Evolutionary conservation across 164 flowering plant species (phyloP).

Genomic region (Sextonia rubra): DNA sequence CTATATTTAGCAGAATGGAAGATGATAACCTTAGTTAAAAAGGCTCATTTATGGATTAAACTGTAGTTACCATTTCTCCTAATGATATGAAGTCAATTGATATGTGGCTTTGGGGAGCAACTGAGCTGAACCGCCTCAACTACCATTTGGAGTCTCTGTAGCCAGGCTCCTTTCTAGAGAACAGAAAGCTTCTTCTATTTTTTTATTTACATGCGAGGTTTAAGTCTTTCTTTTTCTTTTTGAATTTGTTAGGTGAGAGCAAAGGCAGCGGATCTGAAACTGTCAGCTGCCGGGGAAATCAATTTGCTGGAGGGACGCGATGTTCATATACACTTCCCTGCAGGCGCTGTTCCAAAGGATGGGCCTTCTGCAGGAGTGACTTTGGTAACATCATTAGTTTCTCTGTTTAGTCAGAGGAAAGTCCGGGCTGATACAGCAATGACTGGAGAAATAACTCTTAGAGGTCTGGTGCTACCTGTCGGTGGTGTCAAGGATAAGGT

Average conservation of each 20-base stretch:
- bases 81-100: not conserved
- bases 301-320: constrained; percentile 81
- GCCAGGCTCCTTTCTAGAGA: not conserved
- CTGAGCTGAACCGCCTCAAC: too few species aligned
- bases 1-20: not conserved
- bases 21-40: not conserved
- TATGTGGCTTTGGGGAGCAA: not conserved
- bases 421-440: constrained; percentile 97
- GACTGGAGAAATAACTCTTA: constrained; percentile 98
- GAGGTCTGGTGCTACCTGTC: constrained; percentile 97
- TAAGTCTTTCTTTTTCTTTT: not conserved
- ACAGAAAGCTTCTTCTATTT: not conserved
- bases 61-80: not conserved
- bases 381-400: constrained; percentile 90
- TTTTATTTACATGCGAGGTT: not conserved
- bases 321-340: constrained; percentile 97
- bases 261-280: constrained; percentile 69
- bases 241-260: constrained; percentile 59
- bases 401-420: constrained; percentile 64
- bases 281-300: constrained; percentile 49
- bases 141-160: too few species aligned
- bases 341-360: constrained; percentile 98
- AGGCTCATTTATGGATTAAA: not conserved
- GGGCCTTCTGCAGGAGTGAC: constrained; percentile 99
- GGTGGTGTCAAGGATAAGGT: constrained; percentile 99